Evolutionary conservation across 495 filamentous ascomycete genomes (phyloP), one percentile per base, ranked within the genome.

Genomic region (Aspergillus saccharolyticus): DNA sequence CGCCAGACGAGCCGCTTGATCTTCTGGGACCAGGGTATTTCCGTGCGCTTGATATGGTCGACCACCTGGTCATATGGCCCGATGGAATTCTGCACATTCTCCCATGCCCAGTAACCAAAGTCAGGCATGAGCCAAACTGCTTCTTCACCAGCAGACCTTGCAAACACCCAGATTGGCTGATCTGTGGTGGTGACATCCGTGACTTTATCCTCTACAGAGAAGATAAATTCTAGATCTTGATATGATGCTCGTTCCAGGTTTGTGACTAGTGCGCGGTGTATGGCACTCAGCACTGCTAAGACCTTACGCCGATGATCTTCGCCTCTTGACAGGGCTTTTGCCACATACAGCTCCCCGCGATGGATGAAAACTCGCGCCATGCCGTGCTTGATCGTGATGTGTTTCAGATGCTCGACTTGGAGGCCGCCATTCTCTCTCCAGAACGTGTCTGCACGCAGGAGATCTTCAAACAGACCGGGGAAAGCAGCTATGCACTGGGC

Each of bases 41-140:
- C 69, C 9, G 58, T 42, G n/a, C 62, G 65, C 51, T 63, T 61
- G 52, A 74, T 67, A 3, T 65, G 67, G 44, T 85, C 81, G 21
- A 80, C 79, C 1, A 85, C 83, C 59, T 82, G 80, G 19, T 75
- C 64, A 42, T 83, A 81, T 1, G 83, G 80, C 2, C 81, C 81
- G 42, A 89, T 76, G 54, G 80, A 76, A 47, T 82, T 76, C 4
- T 84, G 72, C 0, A 78, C 70, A n/a, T 85, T 76, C 1, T 83
- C 75, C 85, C 86, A 90, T 0, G 83, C 76, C 85, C 86, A 92
- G 72, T 84, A 89, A 61, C 84, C 81, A 67, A 91, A 91, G 69
- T 92, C 88, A 0, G 89, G 89, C 71, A 91, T 87, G 0, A 89
- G 64, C 83, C 89, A 91, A 48, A 73, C 70, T 1, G 55, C 81